phyloP scores from a whole-genome alignment of 1,284 basidiomycete species.

The Leccinum cinnamomeum region DNA sequence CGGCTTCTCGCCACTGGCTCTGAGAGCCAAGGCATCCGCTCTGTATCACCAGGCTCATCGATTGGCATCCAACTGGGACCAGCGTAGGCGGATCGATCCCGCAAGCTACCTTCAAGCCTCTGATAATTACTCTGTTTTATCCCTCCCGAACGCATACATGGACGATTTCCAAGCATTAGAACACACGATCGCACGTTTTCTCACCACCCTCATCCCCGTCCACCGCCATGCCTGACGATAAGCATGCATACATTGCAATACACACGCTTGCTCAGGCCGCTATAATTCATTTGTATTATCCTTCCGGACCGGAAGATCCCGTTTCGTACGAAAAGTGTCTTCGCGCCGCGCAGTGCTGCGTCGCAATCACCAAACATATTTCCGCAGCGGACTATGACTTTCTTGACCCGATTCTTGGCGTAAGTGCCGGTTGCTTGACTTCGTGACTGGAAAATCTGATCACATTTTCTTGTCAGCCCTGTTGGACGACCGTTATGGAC shows the following conservation, averaged over 20 bases:
- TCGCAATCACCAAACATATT: constrained; percentile 59
- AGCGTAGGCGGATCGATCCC: constrained; percentile 44
- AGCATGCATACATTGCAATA: constrained; percentile 54
- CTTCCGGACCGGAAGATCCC: constrained; percentile 58
- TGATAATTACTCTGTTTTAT: constrained; percentile 37
- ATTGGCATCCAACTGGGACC: constrained; percentile 58
- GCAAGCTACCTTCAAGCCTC: constrained; percentile 14
- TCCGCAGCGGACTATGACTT: constrained; percentile 63
- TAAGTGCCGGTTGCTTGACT: constrained; percentile 38
- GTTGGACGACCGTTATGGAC: constrained; percentile 68
- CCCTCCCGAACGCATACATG: constrained; percentile 46
- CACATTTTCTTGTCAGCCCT: constrained; percentile 46
- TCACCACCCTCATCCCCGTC: constrained; percentile 59
- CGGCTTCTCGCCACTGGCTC: constrained; percentile 60
- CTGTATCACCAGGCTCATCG: constrained; percentile 66
- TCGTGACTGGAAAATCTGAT: constrained; percentile 11
- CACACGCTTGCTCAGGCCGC: constrained; percentile 69
- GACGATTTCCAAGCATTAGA: constrained; percentile 64
- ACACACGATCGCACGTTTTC: constrained; percentile 59
- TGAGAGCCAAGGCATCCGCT: constrained; percentile 73
- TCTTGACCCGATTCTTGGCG: constrained; percentile 72
- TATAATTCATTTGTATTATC: constrained; percentile 64
- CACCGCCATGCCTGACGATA: constrained; percentile 59
- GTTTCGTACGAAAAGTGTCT: constrained; percentile 64
- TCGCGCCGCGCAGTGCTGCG: constrained; percentile 56